phyloP scores from a whole-genome alignment of 129 eudicot genomes.

The Lonicera japonica region DNA sequence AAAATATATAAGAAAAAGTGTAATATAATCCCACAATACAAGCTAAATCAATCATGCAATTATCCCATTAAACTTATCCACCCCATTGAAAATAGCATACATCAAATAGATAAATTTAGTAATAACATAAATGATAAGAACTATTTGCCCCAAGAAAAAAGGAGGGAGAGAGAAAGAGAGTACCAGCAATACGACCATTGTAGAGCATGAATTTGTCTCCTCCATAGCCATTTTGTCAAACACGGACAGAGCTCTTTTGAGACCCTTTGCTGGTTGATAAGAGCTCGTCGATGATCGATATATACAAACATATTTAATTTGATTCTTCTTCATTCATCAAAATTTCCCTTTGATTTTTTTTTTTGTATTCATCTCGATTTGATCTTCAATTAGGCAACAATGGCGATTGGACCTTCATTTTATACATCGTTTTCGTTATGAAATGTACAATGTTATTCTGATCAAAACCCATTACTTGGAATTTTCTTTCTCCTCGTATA shows the following conservation, averaged over 20 bases:
- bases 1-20: too few relatives aligned
- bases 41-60: too few relatives aligned
- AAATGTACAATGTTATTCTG: not conserved
- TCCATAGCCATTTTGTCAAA: conserved; percentile 15
- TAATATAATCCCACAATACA: too few relatives aligned
- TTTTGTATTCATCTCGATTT: not conserved
- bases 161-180: conserved; percentile 12
- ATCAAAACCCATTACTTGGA: not conserved
- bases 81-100: too few relatives aligned
- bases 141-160: not conserved
- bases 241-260: conserved; percentile 17
- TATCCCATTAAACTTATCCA: too few relatives aligned
- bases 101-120: not conserved
- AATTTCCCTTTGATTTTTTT: too few relatives aligned
- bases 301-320: not conserved
- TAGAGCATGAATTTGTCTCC: not conserved
- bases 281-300: conserved; percentile 6
- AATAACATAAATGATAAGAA: not conserved
- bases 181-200: conserved; percentile 15
- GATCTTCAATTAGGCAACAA: not conserved
- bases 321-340: not conserved
- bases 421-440: not conserved
- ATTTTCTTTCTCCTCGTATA: not conserved
- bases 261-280: not conserved
- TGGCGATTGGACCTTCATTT: not conserved